Conservation (phyloP, 2,329 filamentous ascomycete species). For the Colletotrichum tropicale region DNA sequence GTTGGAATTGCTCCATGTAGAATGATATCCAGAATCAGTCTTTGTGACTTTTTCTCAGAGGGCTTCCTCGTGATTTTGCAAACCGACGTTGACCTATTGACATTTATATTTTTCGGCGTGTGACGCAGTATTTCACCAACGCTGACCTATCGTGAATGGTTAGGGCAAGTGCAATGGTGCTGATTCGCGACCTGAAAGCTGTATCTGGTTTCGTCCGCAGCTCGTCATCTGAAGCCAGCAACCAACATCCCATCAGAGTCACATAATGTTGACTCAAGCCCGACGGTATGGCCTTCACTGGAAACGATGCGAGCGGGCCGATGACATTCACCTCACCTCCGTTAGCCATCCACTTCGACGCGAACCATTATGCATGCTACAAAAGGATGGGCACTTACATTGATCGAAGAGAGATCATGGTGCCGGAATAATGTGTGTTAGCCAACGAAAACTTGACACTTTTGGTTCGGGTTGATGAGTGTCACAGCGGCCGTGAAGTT, state of each 20-base stretch:
- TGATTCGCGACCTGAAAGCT: background rate
- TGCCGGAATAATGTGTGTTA: background rate
- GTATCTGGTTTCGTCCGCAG: background rate
- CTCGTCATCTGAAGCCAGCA: background rate
- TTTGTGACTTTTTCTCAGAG: background rate
- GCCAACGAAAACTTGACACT: background rate
- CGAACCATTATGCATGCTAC: background rate
- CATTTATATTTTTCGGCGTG: background rate
- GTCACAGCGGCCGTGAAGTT: background rate
- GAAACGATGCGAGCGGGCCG: background rate
- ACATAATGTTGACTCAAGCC: background rate
- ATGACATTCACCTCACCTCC: background rate
- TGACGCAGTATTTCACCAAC: background rate
- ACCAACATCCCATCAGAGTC: background rate
- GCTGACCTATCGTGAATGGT: background rate
- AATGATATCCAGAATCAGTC: background rate
- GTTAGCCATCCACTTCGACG: background rate
- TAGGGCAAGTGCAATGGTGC: background rate
- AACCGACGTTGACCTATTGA: background rate
- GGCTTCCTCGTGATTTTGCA: background rate
- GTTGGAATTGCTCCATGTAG: slow-evolving; percentile 14
- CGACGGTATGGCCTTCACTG: background rate
- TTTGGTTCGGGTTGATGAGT: background rate
- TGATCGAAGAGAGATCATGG: background rate
- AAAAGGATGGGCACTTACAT: background rate